Base-by-base conservation (phyloP, 371 early-diverging fungal species). In the Saksenaea vasiformis region DNA sequence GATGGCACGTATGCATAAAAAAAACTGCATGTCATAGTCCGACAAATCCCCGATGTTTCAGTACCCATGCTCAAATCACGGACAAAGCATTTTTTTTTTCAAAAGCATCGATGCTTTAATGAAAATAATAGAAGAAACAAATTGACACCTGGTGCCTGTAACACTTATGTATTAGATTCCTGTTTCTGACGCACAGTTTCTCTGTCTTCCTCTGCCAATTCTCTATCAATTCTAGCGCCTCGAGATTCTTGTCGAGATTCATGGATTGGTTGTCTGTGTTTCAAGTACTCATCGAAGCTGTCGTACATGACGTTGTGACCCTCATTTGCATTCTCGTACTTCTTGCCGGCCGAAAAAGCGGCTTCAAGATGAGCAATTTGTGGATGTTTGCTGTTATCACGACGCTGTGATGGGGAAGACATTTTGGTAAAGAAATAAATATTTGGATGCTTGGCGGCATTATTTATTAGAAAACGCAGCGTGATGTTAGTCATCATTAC, bases 281-380 rank as follows among this genome's bases (percentile, higher is more conserved):
- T 58, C 34, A 41, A 14, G 7, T 55, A 53, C 11, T 66, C 61
- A 11, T 51, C 39, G 13, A 44, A 39, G 27, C 60, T 61, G 34
- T 66, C 56, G 51, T 56, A 61, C 66, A 60, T 60, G n/a, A 54
- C 11, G 59, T 66, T 66, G 54, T 66, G 61, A 10, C 66, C 66
- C 56, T 66, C 66, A 37, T 61, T 27, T 0, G 60, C 26, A 17
- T 39, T 34, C 36, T 66, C 66, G 36, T 66, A 60, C 17, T 60
- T 31, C 11, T n/a, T n/a, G 28, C 66, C 66, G 10, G 66, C 61
- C 1, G 31, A 39, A 38, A 60, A 17, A 15, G 66, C 66, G 43
- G 61, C 60, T 44, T 66, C 66, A 27, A 61, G 51, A 17, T 66
- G 66, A 1, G 66, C 66, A 24, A 66, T 58, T 7, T 15, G 28